These are phyloP conservation scores for Diutina mesorugosa DNA, from an alignment of 1,139 yeast species.

Conservation along the genomic window DNA sequence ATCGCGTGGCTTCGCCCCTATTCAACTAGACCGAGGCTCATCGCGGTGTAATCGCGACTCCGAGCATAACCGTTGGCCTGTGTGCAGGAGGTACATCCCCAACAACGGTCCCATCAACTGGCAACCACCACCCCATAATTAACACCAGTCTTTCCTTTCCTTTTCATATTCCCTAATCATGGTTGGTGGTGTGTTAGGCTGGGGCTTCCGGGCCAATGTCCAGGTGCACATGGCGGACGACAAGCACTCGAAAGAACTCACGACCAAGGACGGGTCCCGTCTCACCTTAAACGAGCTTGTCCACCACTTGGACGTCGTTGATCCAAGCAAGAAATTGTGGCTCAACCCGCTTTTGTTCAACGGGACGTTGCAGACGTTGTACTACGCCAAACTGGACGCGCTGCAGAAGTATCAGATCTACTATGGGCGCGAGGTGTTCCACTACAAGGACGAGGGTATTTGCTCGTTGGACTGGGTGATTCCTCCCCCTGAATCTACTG, in stretches of 20 bases:
- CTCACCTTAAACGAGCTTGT: constrained; percentile 14
- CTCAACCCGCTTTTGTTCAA: constrained; percentile 54
- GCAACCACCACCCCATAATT: neutral
- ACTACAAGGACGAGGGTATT: constrained; percentile 50
- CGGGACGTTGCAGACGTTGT: constrained; percentile 68
- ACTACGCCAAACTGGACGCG: constrained; percentile 44
- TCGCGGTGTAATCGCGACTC: no score
- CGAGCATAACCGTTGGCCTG: no score
- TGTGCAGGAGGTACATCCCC: no score
- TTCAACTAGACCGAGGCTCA: no score
- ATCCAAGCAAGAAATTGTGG: constrained; percentile 27
- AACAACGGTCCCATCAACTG: no score
- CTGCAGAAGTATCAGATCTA: constrained; percentile 41
- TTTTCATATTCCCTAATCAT: neutral
- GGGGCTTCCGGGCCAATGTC: constrained; percentile 30
- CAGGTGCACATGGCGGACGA: constrained; percentile 14
- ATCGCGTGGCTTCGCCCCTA: no score
- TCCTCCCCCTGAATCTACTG: constrained; percentile 28
- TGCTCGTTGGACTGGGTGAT: constrained; percentile 73
- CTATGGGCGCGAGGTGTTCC: constrained; percentile 66
- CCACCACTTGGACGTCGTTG: constrained; percentile 13
- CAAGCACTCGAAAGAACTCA: constrained; percentile 9
- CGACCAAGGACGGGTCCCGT: neutral
- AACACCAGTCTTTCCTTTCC: no score
- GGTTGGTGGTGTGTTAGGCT: constrained; percentile 6